Conservation (phyloP, 148 eudicot genomes). For the Rhododendron mucronatum region DNA sequence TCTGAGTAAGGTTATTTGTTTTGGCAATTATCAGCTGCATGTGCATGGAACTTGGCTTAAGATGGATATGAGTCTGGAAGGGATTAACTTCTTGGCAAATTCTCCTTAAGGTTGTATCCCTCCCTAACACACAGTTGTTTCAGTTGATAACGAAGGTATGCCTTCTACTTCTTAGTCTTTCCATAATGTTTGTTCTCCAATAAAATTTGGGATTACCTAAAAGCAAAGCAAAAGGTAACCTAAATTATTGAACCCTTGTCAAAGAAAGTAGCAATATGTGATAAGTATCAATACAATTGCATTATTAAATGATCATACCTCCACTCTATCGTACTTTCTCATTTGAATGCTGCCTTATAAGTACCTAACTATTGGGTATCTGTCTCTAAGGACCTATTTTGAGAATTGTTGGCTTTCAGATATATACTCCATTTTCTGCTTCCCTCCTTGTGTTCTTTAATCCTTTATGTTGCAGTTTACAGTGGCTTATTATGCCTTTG, state of each 20-base stretch:
- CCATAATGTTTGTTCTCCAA: background rate
- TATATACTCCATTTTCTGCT: background rate
- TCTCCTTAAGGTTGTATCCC: background rate
- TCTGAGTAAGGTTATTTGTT: background rate
- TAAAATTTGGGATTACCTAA: background rate
- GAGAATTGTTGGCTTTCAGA: background rate
- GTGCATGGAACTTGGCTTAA: background rate
- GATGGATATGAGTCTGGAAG: background rate
- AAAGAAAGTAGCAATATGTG: background rate
- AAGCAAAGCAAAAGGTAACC: background rate
- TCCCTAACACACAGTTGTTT: background rate
- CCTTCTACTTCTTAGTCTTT: background rate
- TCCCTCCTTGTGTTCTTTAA: background rate
- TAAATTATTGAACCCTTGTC: background rate
- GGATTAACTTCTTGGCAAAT: background rate
- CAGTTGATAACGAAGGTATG: background rate
- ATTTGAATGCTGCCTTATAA: background rate
- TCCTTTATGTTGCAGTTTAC: background rate
- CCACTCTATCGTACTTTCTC: background rate
- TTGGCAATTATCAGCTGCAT: background rate
- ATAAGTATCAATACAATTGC: background rate
- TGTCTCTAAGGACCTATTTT: background rate
- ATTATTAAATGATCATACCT: background rate
- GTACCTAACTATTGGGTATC: background rate
- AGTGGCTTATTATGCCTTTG: background rate